A percentile compares a stretch with the other conserved stretches of the same genome.
These are phyloP conservation scores for Quercus agrifolia DNA, from an alignment of 306 rosid genomes.

Conservation along the genomic window DNA sequence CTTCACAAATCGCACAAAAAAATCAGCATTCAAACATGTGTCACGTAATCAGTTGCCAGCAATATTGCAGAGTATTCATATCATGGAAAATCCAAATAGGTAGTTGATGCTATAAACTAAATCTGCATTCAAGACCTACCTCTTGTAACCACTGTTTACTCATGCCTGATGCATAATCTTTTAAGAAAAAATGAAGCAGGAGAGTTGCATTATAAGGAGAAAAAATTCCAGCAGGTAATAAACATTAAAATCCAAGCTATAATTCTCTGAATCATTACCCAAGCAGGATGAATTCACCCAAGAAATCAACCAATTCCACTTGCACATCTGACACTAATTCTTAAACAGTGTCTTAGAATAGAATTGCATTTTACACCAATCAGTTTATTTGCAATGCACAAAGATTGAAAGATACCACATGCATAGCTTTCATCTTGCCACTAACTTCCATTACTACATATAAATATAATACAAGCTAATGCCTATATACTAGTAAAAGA, in stretches of 20 bases:
- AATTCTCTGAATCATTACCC: background rate
- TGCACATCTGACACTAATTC: background rate
- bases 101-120: background rate
- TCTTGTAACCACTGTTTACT: background rate
- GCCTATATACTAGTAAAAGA: too few species aligned
- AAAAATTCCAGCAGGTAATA: background rate
- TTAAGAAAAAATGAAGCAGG: background rate
- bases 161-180: background rate
- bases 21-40: background rate
- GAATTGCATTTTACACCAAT: background rate
- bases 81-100: background rate
- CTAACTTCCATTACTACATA: too few species aligned
- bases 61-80: background rate
- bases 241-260: background rate
- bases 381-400: background rate
- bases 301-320: background rate
- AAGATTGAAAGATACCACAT: background rate
- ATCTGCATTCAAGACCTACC: slow-evolving; percentile 1
- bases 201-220: background rate
- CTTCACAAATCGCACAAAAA: background rate
- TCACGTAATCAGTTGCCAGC: background rate
- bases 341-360: background rate
- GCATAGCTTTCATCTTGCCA: too few species aligned
- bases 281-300: background rate
- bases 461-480: too few species aligned